Percentiles rank a stretch among this genome's conserved stretches.
These are phyloP conservation scores for Lachancea quebecensis DNA, from an alignment of 805 yeast species.

Conservation along the genomic window DNA sequence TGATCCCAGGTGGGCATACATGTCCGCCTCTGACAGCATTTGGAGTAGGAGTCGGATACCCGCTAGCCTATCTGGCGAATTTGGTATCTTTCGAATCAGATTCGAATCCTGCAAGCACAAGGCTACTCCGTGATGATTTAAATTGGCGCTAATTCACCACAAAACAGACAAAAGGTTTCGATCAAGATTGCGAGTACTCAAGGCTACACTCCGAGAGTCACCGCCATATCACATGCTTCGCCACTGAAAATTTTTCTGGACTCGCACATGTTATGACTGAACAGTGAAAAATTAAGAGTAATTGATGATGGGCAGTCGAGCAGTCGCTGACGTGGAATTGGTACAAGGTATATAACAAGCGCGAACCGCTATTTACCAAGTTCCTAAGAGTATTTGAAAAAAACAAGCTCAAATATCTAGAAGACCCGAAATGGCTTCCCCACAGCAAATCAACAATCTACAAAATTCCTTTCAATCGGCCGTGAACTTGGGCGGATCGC, in stretches of 20 bases:
- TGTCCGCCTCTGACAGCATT: too few relatives aligned
- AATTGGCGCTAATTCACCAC: too few relatives aligned
- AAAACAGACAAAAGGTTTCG: background rate
- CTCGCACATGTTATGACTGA: background rate
- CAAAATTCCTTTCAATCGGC: conserved; percentile 52
- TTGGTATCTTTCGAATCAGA: too few relatives aligned
- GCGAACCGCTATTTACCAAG: too few relatives aligned
- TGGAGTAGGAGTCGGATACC: too few relatives aligned
- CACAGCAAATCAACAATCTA: conserved; percentile 54
- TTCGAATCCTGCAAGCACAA: too few relatives aligned
- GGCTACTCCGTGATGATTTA: too few relatives aligned
- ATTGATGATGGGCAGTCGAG: background rate
- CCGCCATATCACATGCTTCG: conserved; percentile 5
- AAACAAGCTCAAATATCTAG: background rate
- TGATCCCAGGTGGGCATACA: too few relatives aligned
- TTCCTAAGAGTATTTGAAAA: too few relatives aligned
- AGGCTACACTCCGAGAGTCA: background rate
- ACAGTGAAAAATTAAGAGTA: conserved; percentile 5
- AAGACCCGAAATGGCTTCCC: conserved; percentile 46
- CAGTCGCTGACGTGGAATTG: too few relatives aligned
- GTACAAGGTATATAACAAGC: too few relatives aligned
- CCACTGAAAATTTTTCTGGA: conserved; percentile 2
- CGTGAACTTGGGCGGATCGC: conserved; percentile 44
- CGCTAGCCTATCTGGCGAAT: too few relatives aligned
- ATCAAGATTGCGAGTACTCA: background rate